A percentile compares a stretch with the other conserved stretches of the same genome.
Conservation (phyloP, 2,329 filamentous ascomycete species). For the Parastagonospora avenae region DNA sequence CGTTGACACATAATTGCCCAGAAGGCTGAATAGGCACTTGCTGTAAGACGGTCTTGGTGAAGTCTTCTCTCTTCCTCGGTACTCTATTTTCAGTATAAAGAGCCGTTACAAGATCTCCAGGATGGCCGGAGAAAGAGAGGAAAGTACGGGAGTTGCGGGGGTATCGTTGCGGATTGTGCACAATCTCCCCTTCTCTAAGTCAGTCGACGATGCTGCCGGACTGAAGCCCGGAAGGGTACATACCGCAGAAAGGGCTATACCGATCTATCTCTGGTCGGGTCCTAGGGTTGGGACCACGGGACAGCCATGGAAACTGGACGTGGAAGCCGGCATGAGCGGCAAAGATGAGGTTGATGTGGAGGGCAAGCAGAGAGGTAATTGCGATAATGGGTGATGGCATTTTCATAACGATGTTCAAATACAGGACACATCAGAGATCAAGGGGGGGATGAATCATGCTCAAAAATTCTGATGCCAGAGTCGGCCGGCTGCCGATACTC, state of each 20-base stretch:
- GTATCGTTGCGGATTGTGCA: slow-evolving; percentile 9
- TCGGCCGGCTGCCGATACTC: too few species aligned
- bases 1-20: slow-evolving; percentile 12
- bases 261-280: slow-evolving; percentile 8
- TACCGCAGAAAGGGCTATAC: slow-evolving; percentile 12
- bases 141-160: slow-evolving; percentile 7
- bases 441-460: too few species aligned
- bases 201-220: too few species aligned
- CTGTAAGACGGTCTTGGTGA: slow-evolving; percentile 3
- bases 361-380: slow-evolving; percentile 3
- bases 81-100: slow-evolving; percentile 9
- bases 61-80: slow-evolving; percentile 10
- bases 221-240: background rate
- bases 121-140: slow-evolving; percentile 11
- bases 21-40: slow-evolving; percentile 10
- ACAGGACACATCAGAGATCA: too few species aligned
- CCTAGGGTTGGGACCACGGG: slow-evolving; percentile 5
- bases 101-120: slow-evolving; percentile 9
- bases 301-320: slow-evolving; percentile 10
- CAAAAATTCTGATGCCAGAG: too few species aligned
- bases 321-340: slow-evolving; percentile 12
- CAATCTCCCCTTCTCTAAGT: slow-evolving; percentile 7
- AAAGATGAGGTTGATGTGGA: slow-evolving; percentile 3
- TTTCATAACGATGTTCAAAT: background rate
- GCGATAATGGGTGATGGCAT: too few species aligned